Evolutionary conservation across 2,329 filamentous ascomycete genomes (phyloP).

Genomic region (Rhinocladiella mackenziei): DNA sequence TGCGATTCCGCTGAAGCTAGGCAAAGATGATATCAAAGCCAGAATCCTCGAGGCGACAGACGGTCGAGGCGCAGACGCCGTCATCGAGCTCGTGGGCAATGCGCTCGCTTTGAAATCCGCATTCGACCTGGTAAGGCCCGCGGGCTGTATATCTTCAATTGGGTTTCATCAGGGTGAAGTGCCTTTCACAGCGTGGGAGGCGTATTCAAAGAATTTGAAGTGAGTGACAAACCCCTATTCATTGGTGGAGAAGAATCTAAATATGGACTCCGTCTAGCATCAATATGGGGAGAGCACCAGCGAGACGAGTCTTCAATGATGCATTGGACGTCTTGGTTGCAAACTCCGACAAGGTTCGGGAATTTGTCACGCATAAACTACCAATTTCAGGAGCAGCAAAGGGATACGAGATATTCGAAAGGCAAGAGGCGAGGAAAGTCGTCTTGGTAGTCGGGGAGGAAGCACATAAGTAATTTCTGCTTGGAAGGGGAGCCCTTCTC

Average conservation of each 20-base stretch:
- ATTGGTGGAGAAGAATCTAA: no score
- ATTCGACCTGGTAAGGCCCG: slow-evolving; percentile 19
- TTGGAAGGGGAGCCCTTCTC: no score
- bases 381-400: slow-evolving; percentile 61
- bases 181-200: slow-evolving; percentile 8
- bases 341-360: slow-evolving; percentile 64
- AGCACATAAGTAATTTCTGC: no score
- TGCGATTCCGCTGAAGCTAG: slow-evolving; percentile 58
- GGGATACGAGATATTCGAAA: slow-evolving; percentile 67
- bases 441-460: no score
- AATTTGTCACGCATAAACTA: slow-evolving; percentile 57
- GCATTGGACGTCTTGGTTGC: slow-evolving; percentile 61
- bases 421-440: slow-evolving; percentile 69
- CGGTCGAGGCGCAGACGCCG: slow-evolving; percentile 64
- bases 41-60: slow-evolving; percentile 56
- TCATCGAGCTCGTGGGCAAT: slow-evolving; percentile 19
- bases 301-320: slow-evolving; percentile 64
- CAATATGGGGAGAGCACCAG: slow-evolving; percentile 73
- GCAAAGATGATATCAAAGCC: slow-evolving; percentile 52
- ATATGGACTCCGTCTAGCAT: no score
- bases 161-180: slow-evolving; percentile 19
- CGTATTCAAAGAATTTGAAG: slow-evolving; percentile 16
- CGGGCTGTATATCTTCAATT: slow-evolving; percentile 10
- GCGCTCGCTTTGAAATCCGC: slow-evolving; percentile 10
- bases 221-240: no score